These are phyloP conservation scores for Oryza punctata DNA, from an alignment of 176 grass and related monocot genomes.

Conservation along the genomic window DNA sequence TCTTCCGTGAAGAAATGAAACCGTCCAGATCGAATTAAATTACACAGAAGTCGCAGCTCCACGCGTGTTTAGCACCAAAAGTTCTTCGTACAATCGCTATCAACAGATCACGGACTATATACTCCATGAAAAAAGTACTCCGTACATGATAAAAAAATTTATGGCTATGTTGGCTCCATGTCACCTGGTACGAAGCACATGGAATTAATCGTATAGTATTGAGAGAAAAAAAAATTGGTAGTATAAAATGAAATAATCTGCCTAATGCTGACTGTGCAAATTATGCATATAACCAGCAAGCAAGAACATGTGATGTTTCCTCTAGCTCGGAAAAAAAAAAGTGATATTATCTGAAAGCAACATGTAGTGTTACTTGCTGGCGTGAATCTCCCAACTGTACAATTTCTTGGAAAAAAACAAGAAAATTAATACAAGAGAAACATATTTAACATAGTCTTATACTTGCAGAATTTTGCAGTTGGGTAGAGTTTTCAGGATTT, in stretches of 20 bases:
- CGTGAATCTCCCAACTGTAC: neutral
- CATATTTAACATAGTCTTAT: neutral
- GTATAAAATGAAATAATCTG: neutral
- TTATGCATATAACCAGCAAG: neutral
- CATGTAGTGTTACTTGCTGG: neutral
- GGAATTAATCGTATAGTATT: neutral
- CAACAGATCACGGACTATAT: neutral
- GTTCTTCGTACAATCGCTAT: neutral
- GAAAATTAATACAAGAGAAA: neutral
- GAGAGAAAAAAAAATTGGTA: neutral
- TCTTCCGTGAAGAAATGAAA: neutral
- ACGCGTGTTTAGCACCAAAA: neutral
- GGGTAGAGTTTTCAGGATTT: neutral
- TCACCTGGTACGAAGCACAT: neutral
- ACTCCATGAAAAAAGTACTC: neutral
- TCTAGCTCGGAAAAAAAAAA: neutral
- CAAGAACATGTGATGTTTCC: neutral
- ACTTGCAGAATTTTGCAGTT: neutral
- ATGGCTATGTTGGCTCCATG: neutral
- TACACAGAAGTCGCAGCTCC: neutral
- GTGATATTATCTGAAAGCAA: neutral
- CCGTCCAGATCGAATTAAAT: neutral
- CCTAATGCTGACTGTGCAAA: neutral
- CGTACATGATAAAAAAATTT: neutral
- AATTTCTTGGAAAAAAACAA: neutral